Conservation (phyloP, 2,329 filamentous ascomycete genomes). For the Aspergillus awamori region DNA sequence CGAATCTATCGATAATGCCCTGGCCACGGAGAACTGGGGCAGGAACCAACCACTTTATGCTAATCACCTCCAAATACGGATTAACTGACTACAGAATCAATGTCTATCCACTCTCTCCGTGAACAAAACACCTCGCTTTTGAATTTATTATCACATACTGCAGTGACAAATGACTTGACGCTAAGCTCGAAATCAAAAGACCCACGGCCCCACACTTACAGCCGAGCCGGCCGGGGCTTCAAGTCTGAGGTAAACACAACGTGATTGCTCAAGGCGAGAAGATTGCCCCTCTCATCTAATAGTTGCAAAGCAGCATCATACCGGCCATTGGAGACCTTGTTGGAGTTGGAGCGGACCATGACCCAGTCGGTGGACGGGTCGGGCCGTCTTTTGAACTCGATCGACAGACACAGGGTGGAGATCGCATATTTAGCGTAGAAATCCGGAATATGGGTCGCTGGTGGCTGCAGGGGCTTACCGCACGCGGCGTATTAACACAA, state of each 20-base stretch:
- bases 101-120: too few species aligned
- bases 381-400: constrained; percentile 28
- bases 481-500: not conserved
- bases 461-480: constrained; percentile 24
- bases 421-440: constrained; percentile 25
- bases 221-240: constrained; percentile 2
- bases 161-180: not conserved
- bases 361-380: constrained; percentile 23
- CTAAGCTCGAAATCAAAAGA: not conserved
- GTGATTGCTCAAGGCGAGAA: constrained; percentile 28
- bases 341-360: constrained; percentile 25
- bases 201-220: not conserved
- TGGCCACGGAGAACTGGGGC: too few species aligned
- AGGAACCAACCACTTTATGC: too few species aligned
- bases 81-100: too few species aligned
- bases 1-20: too few species aligned
- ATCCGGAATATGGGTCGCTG: constrained; percentile 24
- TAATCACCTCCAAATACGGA: too few species aligned
- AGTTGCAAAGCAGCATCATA: constrained; percentile 27
- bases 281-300: constrained; percentile 16
- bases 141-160: not conserved
- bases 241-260: constrained; percentile 23
- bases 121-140: too few species aligned
- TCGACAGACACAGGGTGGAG: constrained; percentile 27
- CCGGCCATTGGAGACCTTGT: constrained; percentile 21